Percentiles rank a stretch among this genome's conserved stretches.
Evolutionary conservation across 371 early-diverging fungal species (phyloP).

Genomic region (Actinomortierella wolfii): DNA sequence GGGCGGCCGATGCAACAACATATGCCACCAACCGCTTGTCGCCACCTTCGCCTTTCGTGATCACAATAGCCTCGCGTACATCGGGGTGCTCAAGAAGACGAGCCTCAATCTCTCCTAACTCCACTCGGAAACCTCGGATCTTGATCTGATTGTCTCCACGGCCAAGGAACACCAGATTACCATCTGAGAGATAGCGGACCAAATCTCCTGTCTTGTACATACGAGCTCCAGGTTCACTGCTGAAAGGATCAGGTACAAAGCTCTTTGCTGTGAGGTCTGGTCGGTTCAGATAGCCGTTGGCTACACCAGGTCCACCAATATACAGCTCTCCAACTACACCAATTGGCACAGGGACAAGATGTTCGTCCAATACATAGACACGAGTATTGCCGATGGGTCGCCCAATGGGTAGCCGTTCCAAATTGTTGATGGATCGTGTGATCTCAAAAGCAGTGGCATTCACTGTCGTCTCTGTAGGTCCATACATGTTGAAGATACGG

Average conservation of each 20-base stretch:
- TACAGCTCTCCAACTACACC: slow-evolving; percentile 29
- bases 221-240: slow-evolving; percentile 2
- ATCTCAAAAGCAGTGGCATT: not conserved
- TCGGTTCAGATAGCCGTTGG: slow-evolving; percentile 25
- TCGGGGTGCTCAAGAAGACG: slow-evolving; percentile 7
- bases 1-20: no score
- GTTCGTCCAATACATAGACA: slow-evolving; percentile 12
- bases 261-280: slow-evolving; percentile 19
- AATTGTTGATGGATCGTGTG: not conserved
- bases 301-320: slow-evolving; percentile 27
- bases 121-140: slow-evolving; percentile 34
- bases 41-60: not conserved
- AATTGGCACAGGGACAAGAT: not conserved
- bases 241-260: slow-evolving; percentile 11
- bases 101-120: slow-evolving; percentile 30
- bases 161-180: slow-evolving; percentile 23
- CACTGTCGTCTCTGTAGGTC: no score
- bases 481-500: no score
- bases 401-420: slow-evolving; percentile 7
- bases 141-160: slow-evolving; percentile 37
- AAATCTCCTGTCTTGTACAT: slow-evolving; percentile 51
- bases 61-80: slow-evolving; percentile 4
- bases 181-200: slow-evolving; percentile 25
- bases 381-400: slow-evolving; percentile 8
- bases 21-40: slow-evolving; percentile 25